Conservation (phyloP, 306 rosid species). For the Lablab purpureus region DNA sequence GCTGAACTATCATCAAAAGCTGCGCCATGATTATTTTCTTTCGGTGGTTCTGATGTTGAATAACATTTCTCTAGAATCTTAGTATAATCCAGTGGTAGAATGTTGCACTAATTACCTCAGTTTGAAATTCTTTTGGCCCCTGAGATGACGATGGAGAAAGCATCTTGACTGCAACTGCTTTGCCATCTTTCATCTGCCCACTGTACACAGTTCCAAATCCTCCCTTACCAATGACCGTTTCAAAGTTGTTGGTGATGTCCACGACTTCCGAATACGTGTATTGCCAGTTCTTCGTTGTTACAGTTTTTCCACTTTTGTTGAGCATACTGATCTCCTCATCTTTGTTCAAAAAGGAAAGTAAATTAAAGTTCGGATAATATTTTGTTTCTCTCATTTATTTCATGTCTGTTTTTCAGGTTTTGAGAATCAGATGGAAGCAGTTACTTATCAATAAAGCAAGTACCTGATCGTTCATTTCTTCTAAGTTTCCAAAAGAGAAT, state of each 20-base stretch:
- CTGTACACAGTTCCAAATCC: constrained; percentile 71
- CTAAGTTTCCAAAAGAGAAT: constrained; percentile 50
- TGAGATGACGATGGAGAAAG: constrained; percentile 75
- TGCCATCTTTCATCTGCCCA: constrained; percentile 66
- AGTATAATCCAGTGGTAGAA: constrained; percentile 4
- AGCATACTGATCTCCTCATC: constrained; percentile 42
- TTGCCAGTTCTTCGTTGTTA: constrained; percentile 68
- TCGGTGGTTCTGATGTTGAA: constrained; percentile 28
- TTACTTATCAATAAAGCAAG: constrained; percentile 26
- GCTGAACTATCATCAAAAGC: constrained; percentile 69
- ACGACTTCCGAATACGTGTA: constrained; percentile 57
- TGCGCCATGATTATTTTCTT: constrained; percentile 45
- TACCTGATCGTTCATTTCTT: constrained; percentile 59
- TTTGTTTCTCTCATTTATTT: constrained; percentile 26
- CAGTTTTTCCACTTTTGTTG: constrained; percentile 44
- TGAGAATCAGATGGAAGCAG: constrained; percentile 9
- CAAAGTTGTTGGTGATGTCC: constrained; percentile 63
- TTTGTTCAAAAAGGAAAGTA: constrained; percentile 31
- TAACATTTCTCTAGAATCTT: constrained; percentile 23
- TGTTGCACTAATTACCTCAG: constrained; percentile 61
- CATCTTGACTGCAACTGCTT: constrained; percentile 69
- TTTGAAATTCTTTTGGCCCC: constrained; percentile 74
- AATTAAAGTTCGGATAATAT: not conserved
- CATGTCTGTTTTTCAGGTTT: constrained; percentile 22
- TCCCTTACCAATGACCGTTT: constrained; percentile 65